Base-by-base conservation (phyloP, 768 basidiomycete species). In the Pulveroboletus sp. region DNA sequence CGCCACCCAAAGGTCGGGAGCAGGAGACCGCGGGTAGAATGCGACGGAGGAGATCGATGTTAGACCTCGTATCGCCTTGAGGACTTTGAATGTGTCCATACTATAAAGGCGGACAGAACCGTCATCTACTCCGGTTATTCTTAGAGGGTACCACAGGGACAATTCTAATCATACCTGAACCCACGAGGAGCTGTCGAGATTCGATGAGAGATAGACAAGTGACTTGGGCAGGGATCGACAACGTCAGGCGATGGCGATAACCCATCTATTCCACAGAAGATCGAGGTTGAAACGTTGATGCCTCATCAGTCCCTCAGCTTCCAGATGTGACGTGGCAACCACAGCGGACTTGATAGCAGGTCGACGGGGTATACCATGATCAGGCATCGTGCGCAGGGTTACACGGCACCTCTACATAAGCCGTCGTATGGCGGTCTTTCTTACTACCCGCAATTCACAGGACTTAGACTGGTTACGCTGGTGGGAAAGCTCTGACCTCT, bases 61-160 rank as follows among this genome's bases (percentile, higher is more conserved):
- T 7, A 84, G 65, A 6, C 77, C 78, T 57, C 78, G 74, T 43
- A 88, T 69, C 4, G 84, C 88, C 61, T 80, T 84, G 28, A 76
- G 55, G 7, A 86, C 83, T 59, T 78, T 84, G 57, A 73, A 71
- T 2, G 80, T 74, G 3, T 81, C 78, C 6, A 81, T 67, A 56
- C 77, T 71, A 56, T 89, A 91, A 15, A 85, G 68, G 21, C 88
- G 78, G 39, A 89, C 66, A 37, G 78, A 76, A 5, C 88, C 88
- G 62, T 91, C 86, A 53, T 79, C 86, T 84, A 58, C n/a, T 11
- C 9, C 40, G 15, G 39, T n/a, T 26, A 24, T 28, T 36, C 46
- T 59, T 31, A 48, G 53, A 26, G 6, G 32, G 47, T 15, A 39
- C 39, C 10, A 7, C 32, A 7, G 9, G 21, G 43, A n/a, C 27